Base-by-base conservation (phyloP, 345 rosid species). In the Streptanthus diversifolius region DNA sequence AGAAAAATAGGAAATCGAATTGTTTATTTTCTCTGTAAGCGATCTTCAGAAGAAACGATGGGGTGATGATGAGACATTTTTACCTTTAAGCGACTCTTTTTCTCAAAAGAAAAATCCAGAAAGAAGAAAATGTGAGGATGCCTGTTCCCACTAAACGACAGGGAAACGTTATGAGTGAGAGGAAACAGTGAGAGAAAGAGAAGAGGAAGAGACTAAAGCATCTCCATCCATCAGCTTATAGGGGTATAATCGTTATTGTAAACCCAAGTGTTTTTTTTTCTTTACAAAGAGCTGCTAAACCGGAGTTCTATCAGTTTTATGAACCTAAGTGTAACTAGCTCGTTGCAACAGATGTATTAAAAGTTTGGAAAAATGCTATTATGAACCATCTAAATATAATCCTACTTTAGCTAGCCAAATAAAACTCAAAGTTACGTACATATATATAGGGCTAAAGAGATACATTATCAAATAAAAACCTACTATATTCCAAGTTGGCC, bases 1-100 rank as follows among this genome's bases (percentile, higher is more conserved):
- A 17, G 12, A 0, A 17, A 5, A 17, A 15, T 15, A 61, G 29
- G 3, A 18, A 44, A 30, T 15, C 27, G 1, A 18, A 1, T 0
- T 17, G 14, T 36, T 24, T 2, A 0, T 8, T 51, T 5, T 3
- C 17, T 24, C 48, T 6, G 0, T 1, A 63, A 45, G 35, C 27
- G 27, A 29, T 63, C 2, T 17, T 17, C 3, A 24, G 36, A 51
- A 29, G 41, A 41, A 32, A 32, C 33, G 37, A 43, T 14, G 8
- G 15, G 40, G 52, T 15, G 64, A 29, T 32, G 35, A 41, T 36
- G 13, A 19, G 15, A 43, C 2, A 15, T 4, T 35, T 47, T 35
- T 47, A 60, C 75, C 75, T 70, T 3, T 3, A 58, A 70, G 25
- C 32, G 21, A 47, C 29, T 70, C 58, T 33, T 51, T 37, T 48